Conservation (phyloP, 2,329 filamentous ascomycete genomes). For the Colletotrichum horii region DNA sequence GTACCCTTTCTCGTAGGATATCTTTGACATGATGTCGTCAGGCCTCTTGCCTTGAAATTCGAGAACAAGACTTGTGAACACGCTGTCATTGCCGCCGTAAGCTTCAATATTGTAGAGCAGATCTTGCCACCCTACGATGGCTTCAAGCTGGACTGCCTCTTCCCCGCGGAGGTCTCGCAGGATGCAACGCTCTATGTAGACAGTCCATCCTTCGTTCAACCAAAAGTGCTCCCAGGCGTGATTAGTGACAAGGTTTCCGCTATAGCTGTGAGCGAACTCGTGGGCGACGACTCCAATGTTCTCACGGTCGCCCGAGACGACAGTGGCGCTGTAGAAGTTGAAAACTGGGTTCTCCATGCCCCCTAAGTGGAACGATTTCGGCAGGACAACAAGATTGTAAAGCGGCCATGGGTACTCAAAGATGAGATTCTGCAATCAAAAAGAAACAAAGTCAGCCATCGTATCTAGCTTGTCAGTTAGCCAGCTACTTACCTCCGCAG, state of each 20-base stretch:
- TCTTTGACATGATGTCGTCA: constrained; percentile 11
- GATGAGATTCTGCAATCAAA: constrained; percentile 56
- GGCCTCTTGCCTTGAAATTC: neutral
- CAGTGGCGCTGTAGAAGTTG: constrained; percentile 90
- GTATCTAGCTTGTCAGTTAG: neutral
- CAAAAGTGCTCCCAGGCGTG: constrained; percentile 18
- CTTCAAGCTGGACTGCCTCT: neutral
- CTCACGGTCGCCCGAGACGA: neutral
- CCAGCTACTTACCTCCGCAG: constrained; percentile 62
- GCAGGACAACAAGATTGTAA: constrained; percentile 91
- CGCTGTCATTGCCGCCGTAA: neutral
- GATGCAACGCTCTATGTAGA: constrained; percentile 4
- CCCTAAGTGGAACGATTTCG: constrained; percentile 35
- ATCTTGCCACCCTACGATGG: constrained; percentile 8
- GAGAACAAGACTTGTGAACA: neutral
- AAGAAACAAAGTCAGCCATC: neutral
- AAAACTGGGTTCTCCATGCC: constrained; percentile 89
- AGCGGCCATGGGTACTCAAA: constrained; percentile 93
- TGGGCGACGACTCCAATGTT: constrained; percentile 13
- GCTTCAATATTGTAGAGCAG: neutral
- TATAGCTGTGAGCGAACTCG: constrained; percentile 17
- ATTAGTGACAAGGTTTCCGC: constrained; percentile 18
- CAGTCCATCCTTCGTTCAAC: constrained; percentile 8
- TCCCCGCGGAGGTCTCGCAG: neutral
- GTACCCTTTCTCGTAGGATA: constrained; percentile 5